A percentile compares a stretch with the other conserved stretches of the same genome.
Conservation (phyloP, 495 filamentous ascomycete genomes). For the Saxophila tyrrhenica region DNA sequence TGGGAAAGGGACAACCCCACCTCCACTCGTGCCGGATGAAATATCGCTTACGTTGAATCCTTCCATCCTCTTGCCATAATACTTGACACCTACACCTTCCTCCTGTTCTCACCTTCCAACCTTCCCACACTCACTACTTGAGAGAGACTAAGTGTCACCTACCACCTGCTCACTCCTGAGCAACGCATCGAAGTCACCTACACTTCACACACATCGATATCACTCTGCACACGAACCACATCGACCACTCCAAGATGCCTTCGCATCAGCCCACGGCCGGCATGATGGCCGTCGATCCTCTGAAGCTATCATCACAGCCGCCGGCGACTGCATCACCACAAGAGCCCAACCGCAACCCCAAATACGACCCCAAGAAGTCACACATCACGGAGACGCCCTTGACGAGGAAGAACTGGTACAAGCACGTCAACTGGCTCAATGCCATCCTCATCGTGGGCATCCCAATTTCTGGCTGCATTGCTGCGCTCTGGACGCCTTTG, state of each 20-base stretch:
- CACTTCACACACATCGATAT: not conserved
- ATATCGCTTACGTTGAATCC: not conserved
- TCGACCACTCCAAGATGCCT: slow-evolving; percentile 20
- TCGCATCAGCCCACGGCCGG: slow-evolving; percentile 27
- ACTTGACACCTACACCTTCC: not conserved
- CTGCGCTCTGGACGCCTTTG: slow-evolving; percentile 72
- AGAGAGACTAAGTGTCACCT: not conserved
- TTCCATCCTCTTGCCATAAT: not conserved
- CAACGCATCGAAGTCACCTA: not conserved
- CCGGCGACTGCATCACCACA: slow-evolving; percentile 22
- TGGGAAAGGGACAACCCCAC: not conserved
- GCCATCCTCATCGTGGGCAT: slow-evolving; percentile 77
- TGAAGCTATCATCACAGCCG: slow-evolving; percentile 24
- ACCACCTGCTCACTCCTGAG: slow-evolving; percentile 2
- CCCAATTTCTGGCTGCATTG: slow-evolving; percentile 63
- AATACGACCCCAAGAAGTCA: slow-evolving; percentile 35
- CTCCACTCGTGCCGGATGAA: not conserved
- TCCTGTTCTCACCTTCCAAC: not conserved
- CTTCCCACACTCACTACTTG: not conserved
- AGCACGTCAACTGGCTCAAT: slow-evolving; percentile 83
- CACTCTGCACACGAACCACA: not conserved
- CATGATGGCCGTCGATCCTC: slow-evolving; percentile 28
- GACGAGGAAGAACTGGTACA: slow-evolving; percentile 82
- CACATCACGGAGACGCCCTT: slow-evolving; percentile 49
- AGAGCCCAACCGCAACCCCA: slow-evolving; percentile 30